Percentiles rank a stretch among this genome's conserved stretches.
phyloP scores from a whole-genome alignment of 345 rosid genomes.

The Mercurialis annua region DNA sequence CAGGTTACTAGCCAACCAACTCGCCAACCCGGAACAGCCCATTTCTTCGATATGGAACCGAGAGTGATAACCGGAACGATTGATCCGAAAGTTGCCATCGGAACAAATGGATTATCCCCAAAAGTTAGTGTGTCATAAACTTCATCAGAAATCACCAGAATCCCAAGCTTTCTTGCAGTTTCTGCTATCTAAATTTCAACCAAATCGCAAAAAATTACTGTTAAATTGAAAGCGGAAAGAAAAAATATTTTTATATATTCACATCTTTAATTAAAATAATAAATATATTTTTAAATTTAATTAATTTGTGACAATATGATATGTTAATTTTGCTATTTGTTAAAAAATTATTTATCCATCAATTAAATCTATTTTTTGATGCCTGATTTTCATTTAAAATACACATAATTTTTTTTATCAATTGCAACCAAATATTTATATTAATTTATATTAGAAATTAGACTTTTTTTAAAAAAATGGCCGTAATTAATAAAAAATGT shows the following conservation, averaged over 20 bases:
- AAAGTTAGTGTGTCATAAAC: constrained; percentile 46
- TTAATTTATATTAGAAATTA: too few species aligned
- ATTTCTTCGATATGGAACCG: constrained; percentile 64
- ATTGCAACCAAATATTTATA: too few species aligned
- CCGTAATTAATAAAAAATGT: too few species aligned
- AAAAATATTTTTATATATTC: background rate
- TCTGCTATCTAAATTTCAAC: constrained; percentile 41
- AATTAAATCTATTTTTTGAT: too few species aligned
- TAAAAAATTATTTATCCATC: too few species aligned
- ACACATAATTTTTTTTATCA: too few species aligned
- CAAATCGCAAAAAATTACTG: background rate
- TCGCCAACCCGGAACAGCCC: constrained; percentile 67
- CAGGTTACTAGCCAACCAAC: constrained; percentile 50
- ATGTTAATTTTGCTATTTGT: too few species aligned
- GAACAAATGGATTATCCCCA: constrained; percentile 48
- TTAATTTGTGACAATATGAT: too few species aligned
- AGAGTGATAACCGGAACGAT: constrained; percentile 51
- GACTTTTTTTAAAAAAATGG: too few species aligned
- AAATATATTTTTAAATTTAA: too few species aligned
- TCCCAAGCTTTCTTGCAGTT: constrained; percentile 46
- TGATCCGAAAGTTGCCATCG: constrained; percentile 53
- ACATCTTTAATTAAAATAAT: too few species aligned
- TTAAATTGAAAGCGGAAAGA: background rate
- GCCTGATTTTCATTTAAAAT: too few species aligned
- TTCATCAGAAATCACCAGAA: constrained; percentile 57